These are phyloP conservation scores for Taxawa tesnikishii DNA, from an alignment of 2,329 filamentous ascomycete species.

Conservation along the genomic window DNA sequence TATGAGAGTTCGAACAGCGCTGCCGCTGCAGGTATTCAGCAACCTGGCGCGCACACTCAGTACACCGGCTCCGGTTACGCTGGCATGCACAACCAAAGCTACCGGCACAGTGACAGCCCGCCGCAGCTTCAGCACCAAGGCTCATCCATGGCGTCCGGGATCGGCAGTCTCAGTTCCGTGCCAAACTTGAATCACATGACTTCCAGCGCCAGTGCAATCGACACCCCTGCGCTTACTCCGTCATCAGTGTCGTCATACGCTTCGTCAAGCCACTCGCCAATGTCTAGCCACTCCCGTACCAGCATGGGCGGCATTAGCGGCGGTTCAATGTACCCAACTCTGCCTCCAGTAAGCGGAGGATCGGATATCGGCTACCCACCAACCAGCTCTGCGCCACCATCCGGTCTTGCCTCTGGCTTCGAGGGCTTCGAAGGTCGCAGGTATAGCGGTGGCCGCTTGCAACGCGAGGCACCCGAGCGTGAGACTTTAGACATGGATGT, in stretches of 20 bases:
- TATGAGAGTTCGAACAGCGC: slow-evolving; percentile 77
- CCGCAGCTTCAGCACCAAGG: slow-evolving; percentile 22
- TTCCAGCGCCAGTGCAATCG: slow-evolving; percentile 34
- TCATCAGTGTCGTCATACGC: slow-evolving; percentile 66
- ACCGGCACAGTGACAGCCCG: slow-evolving; percentile 48
- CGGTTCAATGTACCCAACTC: slow-evolving; percentile 61
- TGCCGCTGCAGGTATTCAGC: slow-evolving; percentile 64
- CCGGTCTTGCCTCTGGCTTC: slow-evolving; percentile 55
- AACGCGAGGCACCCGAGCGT: slow-evolving; percentile 38
- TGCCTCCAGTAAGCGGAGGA: slow-evolving; percentile 59
- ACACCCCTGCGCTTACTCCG: slow-evolving; percentile 66
- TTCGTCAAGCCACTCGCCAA: slow-evolving; percentile 60
- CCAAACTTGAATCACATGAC: slow-evolving; percentile 20
- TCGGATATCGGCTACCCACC: slow-evolving; percentile 49
- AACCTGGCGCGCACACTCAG: slow-evolving; percentile 55
- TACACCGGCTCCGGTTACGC: slow-evolving; percentile 11
- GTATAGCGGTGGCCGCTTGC: slow-evolving; percentile 49
- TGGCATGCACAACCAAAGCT: slow-evolving; percentile 35
- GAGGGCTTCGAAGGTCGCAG: slow-evolving; percentile 48
- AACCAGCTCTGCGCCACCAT: slow-evolving; percentile 53
- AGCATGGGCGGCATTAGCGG: slow-evolving; percentile 41
- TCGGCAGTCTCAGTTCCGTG: slow-evolving; percentile 27
- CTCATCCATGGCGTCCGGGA: slow-evolving; percentile 19
- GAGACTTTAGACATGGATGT: slow-evolving; percentile 28
- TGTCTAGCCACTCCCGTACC: slow-evolving; percentile 48